Evolutionary conservation across 805 yeast genomes (phyloP), one percentile per base, ranked within the genome.

Genomic region (Naumovozyma baii): DNA sequence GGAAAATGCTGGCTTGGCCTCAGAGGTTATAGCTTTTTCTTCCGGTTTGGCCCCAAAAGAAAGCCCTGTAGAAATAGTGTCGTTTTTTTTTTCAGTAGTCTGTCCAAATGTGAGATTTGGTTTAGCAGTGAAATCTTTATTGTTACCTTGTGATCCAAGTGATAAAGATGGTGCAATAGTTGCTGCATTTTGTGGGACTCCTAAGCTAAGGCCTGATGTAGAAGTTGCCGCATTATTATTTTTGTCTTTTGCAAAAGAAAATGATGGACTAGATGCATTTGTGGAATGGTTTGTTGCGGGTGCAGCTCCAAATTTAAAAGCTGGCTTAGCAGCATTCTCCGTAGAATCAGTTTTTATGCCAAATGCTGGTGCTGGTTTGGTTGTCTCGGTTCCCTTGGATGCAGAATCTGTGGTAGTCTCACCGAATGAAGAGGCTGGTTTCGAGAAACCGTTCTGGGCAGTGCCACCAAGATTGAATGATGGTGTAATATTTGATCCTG

Each of bases 51-150:
- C n/a, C n/a, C n/a, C n/a, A n/a, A n/a, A n/a, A n/a, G n/a, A n/a
- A n/a, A n/a, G n/a, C n/a, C n/a, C n/a, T n/a, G n/a, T n/a, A n/a
- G n/a, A n/a, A n/a, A n/a, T n/a, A n/a, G n/a, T n/a, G n/a, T n/a
- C n/a, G n/a, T n/a, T n/a, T 10, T 22, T 22, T 3, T 41, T 44
- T 5, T 37, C 41, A 12, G 45, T 14, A 17, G 46, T 41, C 3
- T 41, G 17, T 16, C 51, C 54, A 37, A 49, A 49, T 3, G 48
- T 33, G 17, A 49, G 45, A 8, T 46, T 39, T 13, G 49, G 36
- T 31, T 47, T 39, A n/a, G 33, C 13, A n/a, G 37, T 12, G 8
- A 25, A 32, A 2, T 25, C 18, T n/a, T 17, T 28, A 17, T 33
- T 36, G n/a, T n/a, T n/a, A 22, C 18, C 34, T 15, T 31, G 18